Evolutionary conservation across 148 eudicot genomes (phyloP), one percentile per base, ranked within the genome.

Genomic region (Vaccinium darrowii): DNA sequence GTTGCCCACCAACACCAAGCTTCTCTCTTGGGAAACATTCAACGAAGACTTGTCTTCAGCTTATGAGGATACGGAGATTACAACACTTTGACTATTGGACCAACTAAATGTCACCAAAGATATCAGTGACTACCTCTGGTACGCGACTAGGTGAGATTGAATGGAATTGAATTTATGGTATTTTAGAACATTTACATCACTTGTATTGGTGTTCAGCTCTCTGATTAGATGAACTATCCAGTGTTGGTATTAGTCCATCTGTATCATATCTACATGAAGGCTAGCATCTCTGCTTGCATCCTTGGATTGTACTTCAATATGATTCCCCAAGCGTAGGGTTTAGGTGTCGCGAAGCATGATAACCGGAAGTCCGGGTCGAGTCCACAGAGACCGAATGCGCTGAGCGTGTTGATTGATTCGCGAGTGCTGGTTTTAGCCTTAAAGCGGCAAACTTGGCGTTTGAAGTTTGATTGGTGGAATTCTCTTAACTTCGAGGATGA

Each of bases 51-150:
- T 87, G 77, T 88, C 94, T 19, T 73, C 91, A 6, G 74, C 65
- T 81, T 91, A 90, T 54, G 89, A 78, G 57, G 90, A 88, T 67
- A 85, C 92, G 33, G 86, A 88, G 63, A 85, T 94, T 76, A 87
- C 93, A 21, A 87, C 89, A 71, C 16, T 80, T 63, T 98, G 99
- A 85, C 93, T 97, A 23, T 67, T 92, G 86, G 98, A 97, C 83
- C 99, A 97, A 86, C 81, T 97, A 83, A 97, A 93, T 86, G 87
- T 94, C 77, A 97, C 98, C 65, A 89, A 96, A 88, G 99, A 95
- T 88, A 80, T 88, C 25, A 92, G 91, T 78, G 99, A 97, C 89
- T 97, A 97, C 81, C 97, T 97, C 33, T 97, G 99, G 99, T 97
- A 97, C 88, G 91, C 80, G 82, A 95, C 98, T 39, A 95, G 98